phyloP scores from a whole-genome alignment of 805 yeast genomes.

The Saturnispora bothae region DNA sequence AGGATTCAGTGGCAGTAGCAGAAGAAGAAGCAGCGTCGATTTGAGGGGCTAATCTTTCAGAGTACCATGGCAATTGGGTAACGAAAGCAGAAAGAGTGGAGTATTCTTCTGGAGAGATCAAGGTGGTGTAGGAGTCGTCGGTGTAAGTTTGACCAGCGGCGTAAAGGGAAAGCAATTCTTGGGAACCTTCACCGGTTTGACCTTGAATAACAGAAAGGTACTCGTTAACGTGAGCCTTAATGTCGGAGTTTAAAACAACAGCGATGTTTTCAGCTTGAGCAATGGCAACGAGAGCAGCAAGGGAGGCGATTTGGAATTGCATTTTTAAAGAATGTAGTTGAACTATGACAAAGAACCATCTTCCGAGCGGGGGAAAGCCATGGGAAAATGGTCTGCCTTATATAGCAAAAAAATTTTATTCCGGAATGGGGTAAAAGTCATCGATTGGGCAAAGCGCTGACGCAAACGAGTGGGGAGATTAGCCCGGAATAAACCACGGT shows the following conservation, averaged over 20 bases:
- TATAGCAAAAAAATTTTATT: not conserved
- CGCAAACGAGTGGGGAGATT: no score
- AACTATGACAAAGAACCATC: no score
- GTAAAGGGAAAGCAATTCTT: slow-evolving; percentile 26
- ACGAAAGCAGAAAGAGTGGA: slow-evolving; percentile 20
- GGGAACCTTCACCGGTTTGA: slow-evolving; percentile 21
- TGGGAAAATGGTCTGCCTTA: not conserved
- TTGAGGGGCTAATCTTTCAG: slow-evolving; percentile 21
- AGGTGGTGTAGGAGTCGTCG: slow-evolving; percentile 35
- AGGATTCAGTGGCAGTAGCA: slow-evolving; percentile 9
- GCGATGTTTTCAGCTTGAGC: slow-evolving; percentile 22
- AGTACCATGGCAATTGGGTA: slow-evolving; percentile 28
- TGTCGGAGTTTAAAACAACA: slow-evolving; percentile 31
- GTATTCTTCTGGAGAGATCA: slow-evolving; percentile 19
- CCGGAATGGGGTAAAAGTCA: no score
- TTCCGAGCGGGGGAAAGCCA: no score
- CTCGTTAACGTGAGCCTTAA: slow-evolving; percentile 23
- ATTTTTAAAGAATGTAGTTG: no score
- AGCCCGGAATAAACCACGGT: no score
- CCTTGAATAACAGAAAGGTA: slow-evolving; percentile 27
- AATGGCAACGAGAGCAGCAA: slow-evolving; percentile 17
- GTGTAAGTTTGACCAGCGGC: slow-evolving; percentile 29
- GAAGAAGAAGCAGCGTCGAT: slow-evolving; percentile 11
- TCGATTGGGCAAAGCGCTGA: no score
- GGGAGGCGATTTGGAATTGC: slow-evolving; percentile 20